Evolutionary conservation across 2,329 filamentous ascomycete species (phyloP).

Genomic region (Sporothrix mexicana): DNA sequence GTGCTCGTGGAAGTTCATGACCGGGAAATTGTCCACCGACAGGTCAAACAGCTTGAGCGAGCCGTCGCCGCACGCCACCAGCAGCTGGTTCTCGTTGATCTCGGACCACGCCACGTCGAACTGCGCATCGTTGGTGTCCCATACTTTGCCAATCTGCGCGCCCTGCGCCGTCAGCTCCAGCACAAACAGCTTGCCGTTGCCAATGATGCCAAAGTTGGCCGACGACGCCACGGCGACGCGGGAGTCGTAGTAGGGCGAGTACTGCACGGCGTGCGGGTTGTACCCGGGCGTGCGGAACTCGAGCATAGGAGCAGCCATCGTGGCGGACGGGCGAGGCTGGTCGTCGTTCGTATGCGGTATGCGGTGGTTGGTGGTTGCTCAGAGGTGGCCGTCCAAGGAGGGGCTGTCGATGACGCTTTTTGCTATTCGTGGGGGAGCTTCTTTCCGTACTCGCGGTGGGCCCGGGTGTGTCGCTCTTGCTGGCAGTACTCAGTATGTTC

Average conservation of each 20-base stretch:
- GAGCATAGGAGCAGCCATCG: slow-evolving; percentile 66
- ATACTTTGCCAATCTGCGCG: slow-evolving; percentile 84
- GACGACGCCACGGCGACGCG: slow-evolving; percentile 86
- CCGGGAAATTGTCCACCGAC: slow-evolving; percentile 78
- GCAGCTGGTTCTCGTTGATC: slow-evolving; percentile 91
- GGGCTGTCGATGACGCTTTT: neutral
- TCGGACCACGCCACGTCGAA: slow-evolving; percentile 97
- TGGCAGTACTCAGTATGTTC: neutral
- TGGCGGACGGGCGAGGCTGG: neutral
- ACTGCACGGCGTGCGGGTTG: slow-evolving; percentile 97
- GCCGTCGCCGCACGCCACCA: slow-evolving; percentile 89
- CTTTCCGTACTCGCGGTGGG: neutral
- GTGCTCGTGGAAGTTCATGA: slow-evolving; percentile 93
- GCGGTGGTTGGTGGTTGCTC: neutral
- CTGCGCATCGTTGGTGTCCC: slow-evolving; percentile 92
- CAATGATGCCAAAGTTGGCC: slow-evolving; percentile 96
- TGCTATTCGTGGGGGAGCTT: neutral
- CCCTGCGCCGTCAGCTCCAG: slow-evolving; percentile 82
- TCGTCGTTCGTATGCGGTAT: neutral
- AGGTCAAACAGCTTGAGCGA: slow-evolving; percentile 94
- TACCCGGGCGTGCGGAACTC: slow-evolving; percentile 92
- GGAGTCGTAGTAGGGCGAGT: slow-evolving; percentile 97
- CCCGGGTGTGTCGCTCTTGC: slow-evolving; percentile 6
- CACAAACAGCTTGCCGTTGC: slow-evolving; percentile 89
- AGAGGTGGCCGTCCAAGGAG: too few species aligned